Percentiles rank a stretch among this genome's conserved stretches.
These are phyloP conservation scores for Terfezia claveryi DNA, from an alignment of 495 filamentous ascomycete species.

Conservation along the genomic window DNA sequence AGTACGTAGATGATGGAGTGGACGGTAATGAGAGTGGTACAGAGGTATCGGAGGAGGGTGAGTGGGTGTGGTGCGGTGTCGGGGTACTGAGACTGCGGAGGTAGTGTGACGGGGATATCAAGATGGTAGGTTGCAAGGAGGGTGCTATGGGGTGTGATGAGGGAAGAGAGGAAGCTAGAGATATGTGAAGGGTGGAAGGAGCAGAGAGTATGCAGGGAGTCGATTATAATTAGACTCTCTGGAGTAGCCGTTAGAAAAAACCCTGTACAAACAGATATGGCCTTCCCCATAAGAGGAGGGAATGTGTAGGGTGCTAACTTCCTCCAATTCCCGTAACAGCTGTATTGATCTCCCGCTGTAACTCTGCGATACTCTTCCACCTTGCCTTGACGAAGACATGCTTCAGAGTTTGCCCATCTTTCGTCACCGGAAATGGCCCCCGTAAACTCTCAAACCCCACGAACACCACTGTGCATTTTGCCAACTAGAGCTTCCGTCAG, in stretches of 20 bases:
- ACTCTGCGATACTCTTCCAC: slow-evolving; percentile 29
- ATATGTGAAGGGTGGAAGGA: slow-evolving; percentile 22
- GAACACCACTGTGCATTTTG: slow-evolving; percentile 39
- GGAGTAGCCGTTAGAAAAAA: neutral
- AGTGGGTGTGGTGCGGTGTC: slow-evolving; percentile 48
- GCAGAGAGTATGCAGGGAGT: slow-evolving; percentile 35
- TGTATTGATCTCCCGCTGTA: slow-evolving; percentile 37
- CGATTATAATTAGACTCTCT: slow-evolving; percentile 40
- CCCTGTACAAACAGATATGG: too few species aligned
- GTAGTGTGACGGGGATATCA: slow-evolving; percentile 31
- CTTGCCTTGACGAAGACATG: slow-evolving; percentile 35
- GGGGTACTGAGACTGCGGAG: slow-evolving; percentile 9
- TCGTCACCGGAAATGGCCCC: slow-evolving; percentile 26
- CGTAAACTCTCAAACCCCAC: slow-evolving; percentile 45
- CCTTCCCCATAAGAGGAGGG: slow-evolving; percentile 16
- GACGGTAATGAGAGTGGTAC: slow-evolving; percentile 41
- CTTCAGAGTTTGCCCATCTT: slow-evolving; percentile 29
- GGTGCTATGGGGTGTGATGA: slow-evolving; percentile 32
- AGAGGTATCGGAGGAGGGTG: slow-evolving; percentile 36
- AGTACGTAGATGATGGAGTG: slow-evolving; percentile 47
- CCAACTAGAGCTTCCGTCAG: slow-evolving; percentile 19
- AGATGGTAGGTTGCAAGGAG: slow-evolving; percentile 45
- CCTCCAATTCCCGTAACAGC: slow-evolving; percentile 22
- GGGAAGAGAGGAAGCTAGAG: slow-evolving; percentile 30
- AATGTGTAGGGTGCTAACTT: neutral